Conservation (phyloP, 2,329 filamentous ascomycete species). For the Huntiella decipiens region DNA sequence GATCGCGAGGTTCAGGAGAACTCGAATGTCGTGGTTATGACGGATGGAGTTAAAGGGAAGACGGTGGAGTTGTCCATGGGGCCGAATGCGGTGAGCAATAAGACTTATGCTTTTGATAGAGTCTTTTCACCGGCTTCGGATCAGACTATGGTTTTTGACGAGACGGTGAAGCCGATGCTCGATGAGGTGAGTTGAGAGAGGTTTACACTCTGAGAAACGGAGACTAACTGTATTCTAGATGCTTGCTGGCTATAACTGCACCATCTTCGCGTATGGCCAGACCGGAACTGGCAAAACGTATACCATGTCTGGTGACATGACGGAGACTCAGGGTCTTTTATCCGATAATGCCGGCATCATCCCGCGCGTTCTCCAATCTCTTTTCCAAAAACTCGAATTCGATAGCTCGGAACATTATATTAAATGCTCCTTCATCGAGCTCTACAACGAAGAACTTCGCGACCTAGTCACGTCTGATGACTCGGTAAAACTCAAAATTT, state of each 20-base stretch:
- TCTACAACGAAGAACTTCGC: conserved; percentile 94
- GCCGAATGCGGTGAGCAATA: conserved; percentile 79
- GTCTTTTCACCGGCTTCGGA: conserved; percentile 92
- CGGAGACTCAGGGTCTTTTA: conserved; percentile 62
- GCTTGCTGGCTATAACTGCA: conserved; percentile 88
- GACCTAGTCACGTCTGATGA: conserved; percentile 76
- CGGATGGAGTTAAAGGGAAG: conserved; percentile 74
- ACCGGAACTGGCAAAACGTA: conserved; percentile 98
- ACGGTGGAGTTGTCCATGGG: conserved; percentile 80
- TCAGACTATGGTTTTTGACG: conserved; percentile 84
- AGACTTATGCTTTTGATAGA: conserved; percentile 91
- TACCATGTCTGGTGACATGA: conserved; percentile 98
- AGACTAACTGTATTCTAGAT: conserved; percentile 36
- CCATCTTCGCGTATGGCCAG: conserved; percentile 95
- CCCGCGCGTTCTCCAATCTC: conserved; percentile 67
- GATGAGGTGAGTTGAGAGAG: conserved; percentile 51
- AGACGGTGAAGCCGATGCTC: conserved; percentile 80
- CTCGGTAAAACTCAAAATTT: conserved; percentile 77
- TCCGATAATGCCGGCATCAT: conserved; percentile 92
- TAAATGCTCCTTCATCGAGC: conserved; percentile 94
- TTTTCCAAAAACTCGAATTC: conserved; percentile 69
- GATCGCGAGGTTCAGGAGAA: conserved; percentile 88
- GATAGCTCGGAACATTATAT: conserved; percentile 71
- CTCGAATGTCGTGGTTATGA: conserved; percentile 76
- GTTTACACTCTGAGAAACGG: background rate